A percentile compares a stretch with the other conserved stretches of the same genome.
Evolutionary conservation across 2,329 filamentous ascomycete species (phyloP).

Genomic region (Metarhizium rileyi): DNA sequence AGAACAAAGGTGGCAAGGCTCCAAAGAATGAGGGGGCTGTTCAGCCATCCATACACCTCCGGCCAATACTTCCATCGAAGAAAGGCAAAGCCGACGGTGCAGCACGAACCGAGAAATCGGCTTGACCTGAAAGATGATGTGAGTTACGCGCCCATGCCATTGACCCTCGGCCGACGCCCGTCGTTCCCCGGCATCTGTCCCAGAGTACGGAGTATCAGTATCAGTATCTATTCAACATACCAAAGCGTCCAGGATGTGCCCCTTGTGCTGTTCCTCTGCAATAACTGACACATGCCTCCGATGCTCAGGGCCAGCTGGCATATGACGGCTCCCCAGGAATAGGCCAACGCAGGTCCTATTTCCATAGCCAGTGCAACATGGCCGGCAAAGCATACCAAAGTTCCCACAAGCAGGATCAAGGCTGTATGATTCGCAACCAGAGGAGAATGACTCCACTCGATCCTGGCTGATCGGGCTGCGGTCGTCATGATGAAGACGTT

Average conservation of each 20-base stretch:
- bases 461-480: constrained; percentile 7
- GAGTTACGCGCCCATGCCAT: background rate
- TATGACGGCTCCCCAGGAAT: constrained; percentile 10
- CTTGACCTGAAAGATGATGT: constrained; percentile 6
- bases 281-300: constrained; percentile 8
- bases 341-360: constrained; percentile 9
- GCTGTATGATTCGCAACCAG: constrained; percentile 6
- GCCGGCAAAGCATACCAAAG: constrained; percentile 7
- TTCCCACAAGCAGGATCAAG: constrained; percentile 6
- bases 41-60: constrained; percentile 8
- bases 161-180: too few relatives aligned
- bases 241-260: constrained; percentile 9
- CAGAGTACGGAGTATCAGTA: too few relatives aligned
- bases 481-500: constrained; percentile 9
- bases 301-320: constrained; percentile 9
- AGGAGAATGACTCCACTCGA: constrained; percentile 8
- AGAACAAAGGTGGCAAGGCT: constrained; percentile 6
- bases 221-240: too few relatives aligned
- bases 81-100: constrained; percentile 8
- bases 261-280: constrained; percentile 8
- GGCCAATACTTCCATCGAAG: constrained; percentile 10
- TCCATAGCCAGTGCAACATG: constrained; percentile 10
- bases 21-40: constrained; percentile 7
- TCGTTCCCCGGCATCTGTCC: too few relatives aligned
- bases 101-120: constrained; percentile 8